phyloP scores from a whole-genome alignment of 257 asterid genomes.

The Solanum piurae region DNA sequence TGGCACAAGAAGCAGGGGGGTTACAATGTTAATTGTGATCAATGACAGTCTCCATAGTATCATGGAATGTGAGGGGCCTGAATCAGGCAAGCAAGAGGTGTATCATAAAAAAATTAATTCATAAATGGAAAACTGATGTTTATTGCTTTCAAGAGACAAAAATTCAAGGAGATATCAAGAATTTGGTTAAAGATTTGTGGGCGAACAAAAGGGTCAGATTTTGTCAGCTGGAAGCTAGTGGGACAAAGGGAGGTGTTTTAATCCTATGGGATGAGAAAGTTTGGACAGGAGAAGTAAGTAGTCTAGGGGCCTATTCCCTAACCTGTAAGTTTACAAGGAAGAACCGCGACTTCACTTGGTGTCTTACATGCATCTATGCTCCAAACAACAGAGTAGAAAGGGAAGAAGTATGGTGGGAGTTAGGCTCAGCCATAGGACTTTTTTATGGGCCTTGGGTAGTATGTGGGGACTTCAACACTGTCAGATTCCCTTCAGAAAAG shows the following conservation, averaged over 20 bases:
- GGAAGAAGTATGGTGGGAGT: background rate
- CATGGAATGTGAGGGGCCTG: too few relatives aligned
- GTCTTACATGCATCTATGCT: background rate
- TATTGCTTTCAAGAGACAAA: background rate
- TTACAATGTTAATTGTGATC: too few relatives aligned
- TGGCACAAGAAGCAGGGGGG: too few relatives aligned
- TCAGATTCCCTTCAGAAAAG: background rate
- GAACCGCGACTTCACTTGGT: background rate
- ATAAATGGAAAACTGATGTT: too few relatives aligned
- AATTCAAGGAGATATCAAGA: background rate
- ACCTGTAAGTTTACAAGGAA: background rate
- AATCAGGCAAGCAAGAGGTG: too few relatives aligned
- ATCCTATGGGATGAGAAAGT: background rate
- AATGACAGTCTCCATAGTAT: too few relatives aligned
- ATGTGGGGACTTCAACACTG: background rate
- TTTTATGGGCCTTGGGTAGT: too few relatives aligned
- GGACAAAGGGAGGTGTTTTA: background rate
- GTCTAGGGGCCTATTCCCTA: background rate
- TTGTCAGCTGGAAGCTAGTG: background rate
- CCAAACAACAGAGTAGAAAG: background rate
- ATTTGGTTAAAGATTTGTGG: background rate
- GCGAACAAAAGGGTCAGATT: background rate
- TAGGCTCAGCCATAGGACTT: background rate
- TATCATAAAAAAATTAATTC: too few relatives aligned
- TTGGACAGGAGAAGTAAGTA: background rate